Evolutionary conservation across 192 early-diverging fungal species (phyloP).

Genomic region (Backusella sp.): DNA sequence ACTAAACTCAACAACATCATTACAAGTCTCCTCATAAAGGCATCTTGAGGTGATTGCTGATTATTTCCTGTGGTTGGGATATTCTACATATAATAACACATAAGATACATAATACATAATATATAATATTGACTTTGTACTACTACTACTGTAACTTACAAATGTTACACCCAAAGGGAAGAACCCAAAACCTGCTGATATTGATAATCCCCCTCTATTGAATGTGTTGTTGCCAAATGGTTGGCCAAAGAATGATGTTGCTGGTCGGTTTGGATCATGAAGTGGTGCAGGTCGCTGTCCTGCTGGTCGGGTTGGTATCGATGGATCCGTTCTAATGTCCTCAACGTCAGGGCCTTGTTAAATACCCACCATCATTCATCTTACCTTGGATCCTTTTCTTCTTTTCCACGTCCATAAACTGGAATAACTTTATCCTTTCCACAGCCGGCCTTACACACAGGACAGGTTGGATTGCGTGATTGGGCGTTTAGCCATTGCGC

Average conservation of each 20-base stretch:
- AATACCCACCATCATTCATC: neutral
- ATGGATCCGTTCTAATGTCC: constrained; percentile 26
- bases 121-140: neutral
- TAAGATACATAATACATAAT: neutral
- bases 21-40: constrained; percentile 79
- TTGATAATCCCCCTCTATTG: constrained; percentile 51
- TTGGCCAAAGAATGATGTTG: constrained; percentile 39
- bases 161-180: constrained; percentile 70
- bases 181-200: constrained; percentile 68
- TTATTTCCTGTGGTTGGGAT: constrained; percentile 31
- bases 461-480: constrained; percentile 70
- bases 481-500: constrained; percentile 75
- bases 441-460: constrained; percentile 85
- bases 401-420: constrained; percentile 76
- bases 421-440: constrained; percentile 83
- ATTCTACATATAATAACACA: neutral
- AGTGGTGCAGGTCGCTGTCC: constrained; percentile 74
- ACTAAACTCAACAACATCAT: constrained; percentile 79
- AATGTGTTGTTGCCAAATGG: constrained; percentile 18
- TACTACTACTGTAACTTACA: constrained; percentile 38
- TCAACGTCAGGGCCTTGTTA: neutral
- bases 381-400: constrained; percentile 74
- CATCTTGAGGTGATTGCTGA: constrained; percentile 58
- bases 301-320: constrained; percentile 71
- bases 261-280: constrained; percentile 52